phyloP scores from a whole-genome alignment of 1,139 yeast genomes.

The Taphrina pruni region DNA sequence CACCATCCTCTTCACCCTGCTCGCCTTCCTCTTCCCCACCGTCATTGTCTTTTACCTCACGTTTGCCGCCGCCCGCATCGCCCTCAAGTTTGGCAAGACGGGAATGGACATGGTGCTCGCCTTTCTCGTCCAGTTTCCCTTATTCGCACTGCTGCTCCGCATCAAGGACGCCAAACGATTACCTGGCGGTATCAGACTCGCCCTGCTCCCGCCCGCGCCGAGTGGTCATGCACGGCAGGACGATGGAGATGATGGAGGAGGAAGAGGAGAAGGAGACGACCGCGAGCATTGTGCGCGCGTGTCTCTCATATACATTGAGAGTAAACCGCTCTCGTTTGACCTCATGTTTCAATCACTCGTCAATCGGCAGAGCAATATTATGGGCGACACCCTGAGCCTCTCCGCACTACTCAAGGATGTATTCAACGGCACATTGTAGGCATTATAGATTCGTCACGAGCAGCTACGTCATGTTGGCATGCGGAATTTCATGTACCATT shows the following conservation, averaged over 20 bases:
- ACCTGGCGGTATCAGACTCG: conserved; percentile 63
- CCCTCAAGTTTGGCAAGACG: conserved; percentile 60
- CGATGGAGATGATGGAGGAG: no score
- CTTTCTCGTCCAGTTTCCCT: conserved; percentile 78
- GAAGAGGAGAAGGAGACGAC: neutral
- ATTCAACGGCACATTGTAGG: conserved; percentile 1
- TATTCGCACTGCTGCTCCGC: conserved; percentile 78
- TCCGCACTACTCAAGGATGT: conserved; percentile 27
- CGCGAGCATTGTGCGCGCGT: conserved; percentile 11
- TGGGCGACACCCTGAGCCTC: conserved; percentile 32
- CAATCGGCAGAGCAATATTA: conserved; percentile 34
- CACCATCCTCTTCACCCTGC: conserved; percentile 80
- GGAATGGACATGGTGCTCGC: conserved; percentile 68
- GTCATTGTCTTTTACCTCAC: conserved; percentile 80
- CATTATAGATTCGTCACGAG: neutral
- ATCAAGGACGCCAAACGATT: conserved; percentile 80
- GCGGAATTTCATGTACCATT: neutral
- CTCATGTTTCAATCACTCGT: conserved; percentile 36
- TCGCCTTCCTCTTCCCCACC: conserved; percentile 82
- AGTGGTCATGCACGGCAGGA: neutral
- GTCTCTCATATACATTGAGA: conserved; percentile 31
- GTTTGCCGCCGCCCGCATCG: conserved; percentile 67
- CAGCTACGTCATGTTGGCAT: neutral
- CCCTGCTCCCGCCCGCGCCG: conserved; percentile 7
- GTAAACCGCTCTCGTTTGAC: conserved; percentile 28